Conservation (phyloP, 331 rosid species). For the Arachis monticola region DNA sequence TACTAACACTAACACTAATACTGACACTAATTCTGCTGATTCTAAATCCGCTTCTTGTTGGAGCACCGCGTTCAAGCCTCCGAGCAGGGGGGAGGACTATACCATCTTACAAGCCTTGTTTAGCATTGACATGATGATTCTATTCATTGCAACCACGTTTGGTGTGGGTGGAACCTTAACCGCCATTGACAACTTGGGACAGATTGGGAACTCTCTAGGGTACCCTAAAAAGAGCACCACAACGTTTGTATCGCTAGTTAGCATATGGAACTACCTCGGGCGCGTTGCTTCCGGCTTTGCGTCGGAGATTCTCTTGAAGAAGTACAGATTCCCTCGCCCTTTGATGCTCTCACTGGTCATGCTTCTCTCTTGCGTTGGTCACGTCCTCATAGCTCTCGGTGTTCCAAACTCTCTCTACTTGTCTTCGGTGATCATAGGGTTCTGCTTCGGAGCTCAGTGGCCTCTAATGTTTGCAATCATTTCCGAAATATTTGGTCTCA, state of each 20-base stretch:
- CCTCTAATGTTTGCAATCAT: constrained; percentile 44
- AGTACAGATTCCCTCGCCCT: constrained; percentile 74
- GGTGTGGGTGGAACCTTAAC: constrained; percentile 49
- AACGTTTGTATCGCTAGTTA: constrained; percentile 78
- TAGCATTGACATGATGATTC: constrained; percentile 75
- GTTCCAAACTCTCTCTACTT: constrained; percentile 72
- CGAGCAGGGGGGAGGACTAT: constrained; percentile 85
- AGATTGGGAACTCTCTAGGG: constrained; percentile 45
- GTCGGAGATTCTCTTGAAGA: constrained; percentile 66
- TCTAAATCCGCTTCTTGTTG: constrained; percentile 47
- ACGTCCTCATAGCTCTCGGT: constrained; percentile 67
- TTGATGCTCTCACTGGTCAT: constrained; percentile 58
- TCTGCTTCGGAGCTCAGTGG: constrained; percentile 60
- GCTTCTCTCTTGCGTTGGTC: constrained; percentile 69
- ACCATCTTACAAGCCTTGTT: constrained; percentile 78
- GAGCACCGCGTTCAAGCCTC: constrained; percentile 51
- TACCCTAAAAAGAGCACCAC: constrained; percentile 50
- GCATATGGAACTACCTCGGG: constrained; percentile 92
- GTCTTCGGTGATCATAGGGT: constrained; percentile 72
- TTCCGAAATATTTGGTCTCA: constrained; percentile 64
- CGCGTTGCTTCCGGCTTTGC: constrained; percentile 62
- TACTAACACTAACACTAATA: too few relatives aligned
- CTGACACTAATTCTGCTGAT: not conserved
- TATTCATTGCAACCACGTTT: constrained; percentile 53
- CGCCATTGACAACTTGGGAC: constrained; percentile 44